Evolutionary conservation across 2,329 filamentous ascomycete genomes (phyloP).

Genomic region (Colletotrichum eremochloae): DNA sequence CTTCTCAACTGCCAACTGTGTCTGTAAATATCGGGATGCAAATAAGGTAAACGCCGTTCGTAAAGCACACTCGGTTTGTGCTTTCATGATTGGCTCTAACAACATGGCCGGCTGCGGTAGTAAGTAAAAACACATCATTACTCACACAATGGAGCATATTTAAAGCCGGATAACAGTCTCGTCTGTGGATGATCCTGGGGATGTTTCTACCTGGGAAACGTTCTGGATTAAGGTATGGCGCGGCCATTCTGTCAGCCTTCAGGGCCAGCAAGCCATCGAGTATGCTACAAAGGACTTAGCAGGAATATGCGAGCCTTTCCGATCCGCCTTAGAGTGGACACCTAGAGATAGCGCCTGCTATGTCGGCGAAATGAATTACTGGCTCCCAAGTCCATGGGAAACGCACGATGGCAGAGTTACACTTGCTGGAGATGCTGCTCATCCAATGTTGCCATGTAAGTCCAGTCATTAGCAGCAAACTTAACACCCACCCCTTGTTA

Average conservation of each 20-base stretch:
- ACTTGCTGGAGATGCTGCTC: conserved; percentile 56
- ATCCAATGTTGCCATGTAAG: conserved; percentile 60
- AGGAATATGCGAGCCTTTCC: conserved; percentile 49
- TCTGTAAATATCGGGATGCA: conserved; percentile 46
- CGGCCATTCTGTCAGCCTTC: conserved; percentile 46
- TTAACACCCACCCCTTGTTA: background rate
- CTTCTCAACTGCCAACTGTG: conserved; percentile 50
- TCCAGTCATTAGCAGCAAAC: conserved; percentile 23
- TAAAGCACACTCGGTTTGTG: conserved; percentile 49
- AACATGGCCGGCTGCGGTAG: conserved; percentile 49
- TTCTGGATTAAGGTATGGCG: conserved; percentile 55
- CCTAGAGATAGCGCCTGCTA: conserved; percentile 48
- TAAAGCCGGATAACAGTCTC: conserved; percentile 42
- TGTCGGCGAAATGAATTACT: conserved; percentile 55
- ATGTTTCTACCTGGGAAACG: conserved; percentile 49
- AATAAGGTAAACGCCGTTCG: conserved; percentile 47
- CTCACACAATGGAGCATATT: no score
- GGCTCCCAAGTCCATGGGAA: conserved; percentile 51
- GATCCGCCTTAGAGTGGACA: conserved; percentile 52
- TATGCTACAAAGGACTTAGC: conserved; percentile 48
- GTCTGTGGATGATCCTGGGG: conserved; percentile 45
- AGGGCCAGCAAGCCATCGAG: conserved; percentile 53
- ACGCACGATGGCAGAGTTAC: conserved; percentile 51
- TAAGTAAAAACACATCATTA: conserved; percentile 39
- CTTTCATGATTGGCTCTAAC: conserved; percentile 49